Base-by-base conservation (phyloP, 2,329 filamentous ascomycete species). In the Atkinsonella hypoxylon region DNA sequence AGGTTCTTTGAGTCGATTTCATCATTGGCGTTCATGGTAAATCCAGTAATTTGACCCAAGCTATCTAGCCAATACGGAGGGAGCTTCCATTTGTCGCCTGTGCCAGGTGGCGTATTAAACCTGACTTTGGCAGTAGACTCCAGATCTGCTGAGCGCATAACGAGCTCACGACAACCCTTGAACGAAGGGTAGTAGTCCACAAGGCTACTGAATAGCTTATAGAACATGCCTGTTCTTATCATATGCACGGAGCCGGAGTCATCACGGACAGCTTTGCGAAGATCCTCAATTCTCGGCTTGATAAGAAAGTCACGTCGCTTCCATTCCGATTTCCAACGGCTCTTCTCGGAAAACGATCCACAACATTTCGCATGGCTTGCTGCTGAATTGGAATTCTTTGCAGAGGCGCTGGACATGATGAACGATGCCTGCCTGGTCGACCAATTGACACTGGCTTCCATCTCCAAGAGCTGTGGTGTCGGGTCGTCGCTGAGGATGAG, bases 381-480 rank as follows among this genome's bases (percentile, higher is more conserved):
- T 41, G 39, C 17, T 3, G 39, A 18, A 10, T 45, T 54, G 4
- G 26, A 26, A 7, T n/a, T 61, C 69, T 36, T 40, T 77, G 17
- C 51, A 48, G 71, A 34, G 71, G 69, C 39, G 17, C 39, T 41
- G 4, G 5, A 20, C 18, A 41, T 41, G 12, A 41, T 41, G 39
- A 41, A 20, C 18, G 39, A 41, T 10, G 13, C 17, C 39, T 20
- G 39, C 13, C 18, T 20, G 5, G 13, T n/a, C 6, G 39, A 11
- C 18, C 39, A 41, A 18, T n/a, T 18, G n/a, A 26, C 26, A 8
- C 26, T 26, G 26, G 26, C 26, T 26, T 26, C 26, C 26, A 26
- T 26, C 26, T 26, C 26, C 26, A 26, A 8, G 26, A 26, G 26
- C 26, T 26, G 26, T 26, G 26, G 26, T 7, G 26, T 7, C 26